phyloP scores from a whole-genome alignment of 495 filamentous ascomycete species.

The Xylaria curta region DNA sequence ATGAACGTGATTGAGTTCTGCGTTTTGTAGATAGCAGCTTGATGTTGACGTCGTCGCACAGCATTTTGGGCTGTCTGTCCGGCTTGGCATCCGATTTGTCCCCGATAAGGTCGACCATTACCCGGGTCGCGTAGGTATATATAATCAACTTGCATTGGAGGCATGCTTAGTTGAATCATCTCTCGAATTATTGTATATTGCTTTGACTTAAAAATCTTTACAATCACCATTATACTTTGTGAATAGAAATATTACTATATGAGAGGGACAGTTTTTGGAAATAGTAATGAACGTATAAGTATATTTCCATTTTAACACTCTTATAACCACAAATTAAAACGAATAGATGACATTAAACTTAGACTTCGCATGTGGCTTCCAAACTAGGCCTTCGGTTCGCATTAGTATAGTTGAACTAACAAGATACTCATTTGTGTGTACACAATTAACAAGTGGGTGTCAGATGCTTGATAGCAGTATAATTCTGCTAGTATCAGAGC shows the following conservation, averaged over 20 bases:
- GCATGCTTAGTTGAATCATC: background rate
- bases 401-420: background rate
- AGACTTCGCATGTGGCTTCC: background rate
- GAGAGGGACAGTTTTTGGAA: too few species aligned
- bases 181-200: too few species aligned
- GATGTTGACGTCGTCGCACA: constrained; percentile 18
- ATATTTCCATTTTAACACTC: background rate
- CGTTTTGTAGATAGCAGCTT: constrained; percentile 1
- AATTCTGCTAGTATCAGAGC: background rate
- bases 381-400: background rate
- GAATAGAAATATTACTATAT: too few species aligned
- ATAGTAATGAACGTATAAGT: background rate
- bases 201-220: too few species aligned
- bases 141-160: background rate
- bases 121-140: background rate
- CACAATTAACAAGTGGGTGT: too few species aligned
- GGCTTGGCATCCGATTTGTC: constrained; percentile 27
- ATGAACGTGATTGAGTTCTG: background rate
- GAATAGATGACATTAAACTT: background rate
- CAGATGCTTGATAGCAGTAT: too few species aligned
- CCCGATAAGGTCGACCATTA: constrained; percentile 22
- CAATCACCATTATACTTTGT: too few species aligned
- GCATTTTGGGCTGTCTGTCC: constrained; percentile 11
- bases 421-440: too few species aligned
- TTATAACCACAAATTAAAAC: background rate